Base-by-base conservation (phyloP, 352 stramenopile genomes). In the Thraustochytrium sp. region DNA sequence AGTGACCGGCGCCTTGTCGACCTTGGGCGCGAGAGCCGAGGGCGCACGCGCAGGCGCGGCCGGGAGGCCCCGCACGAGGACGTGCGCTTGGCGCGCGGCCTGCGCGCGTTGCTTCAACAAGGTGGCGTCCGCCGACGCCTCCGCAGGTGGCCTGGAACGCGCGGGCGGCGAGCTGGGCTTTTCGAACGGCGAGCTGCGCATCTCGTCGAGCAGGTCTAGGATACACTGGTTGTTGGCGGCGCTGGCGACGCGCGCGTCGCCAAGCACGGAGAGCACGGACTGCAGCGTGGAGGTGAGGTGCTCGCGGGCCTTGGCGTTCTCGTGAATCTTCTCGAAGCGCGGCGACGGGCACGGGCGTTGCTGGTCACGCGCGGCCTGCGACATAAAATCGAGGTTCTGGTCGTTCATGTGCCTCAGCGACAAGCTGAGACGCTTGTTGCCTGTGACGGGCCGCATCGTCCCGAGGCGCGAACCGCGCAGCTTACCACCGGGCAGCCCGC, bases 401-500 rank as follows among this genome's bases (percentile, higher is more conserved):
- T 72, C 59, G 5, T 72, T 31, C 8, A 72, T 21, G 40, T 72
- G n/a, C 26, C 59, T 72, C 59, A 72, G 59, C 59, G 59, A 72
- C 59, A 72, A 72, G 40, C 59, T 72, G 59, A 72, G 59, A 46
- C 40, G 59, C 31, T 72, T 72, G 36, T 49, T 72, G 9, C 59
- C 13, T 31, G 51, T 29, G 16, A 72, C 46, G 21, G 59, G 59
- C 26, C 59, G 59, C 59, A 72, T 72, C 26, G 59, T 72, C 48
- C 48, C 48, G 16, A 55, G 48, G 26, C 13, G 55, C 18, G 34
- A n/a, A 18, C 13, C 13, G 29, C 55, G 55, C 34, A 29, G 16
- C 86, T 96, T 96, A 34, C 92, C 90, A 4, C 92, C 92, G 82
- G 92, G 88, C 62, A 92, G 86, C 80, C 91, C 90, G 64, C 96